phyloP scores from a whole-genome alignment of 2,329 filamentous ascomycete genomes.

The Teratosphaeriaceae sp. region DNA sequence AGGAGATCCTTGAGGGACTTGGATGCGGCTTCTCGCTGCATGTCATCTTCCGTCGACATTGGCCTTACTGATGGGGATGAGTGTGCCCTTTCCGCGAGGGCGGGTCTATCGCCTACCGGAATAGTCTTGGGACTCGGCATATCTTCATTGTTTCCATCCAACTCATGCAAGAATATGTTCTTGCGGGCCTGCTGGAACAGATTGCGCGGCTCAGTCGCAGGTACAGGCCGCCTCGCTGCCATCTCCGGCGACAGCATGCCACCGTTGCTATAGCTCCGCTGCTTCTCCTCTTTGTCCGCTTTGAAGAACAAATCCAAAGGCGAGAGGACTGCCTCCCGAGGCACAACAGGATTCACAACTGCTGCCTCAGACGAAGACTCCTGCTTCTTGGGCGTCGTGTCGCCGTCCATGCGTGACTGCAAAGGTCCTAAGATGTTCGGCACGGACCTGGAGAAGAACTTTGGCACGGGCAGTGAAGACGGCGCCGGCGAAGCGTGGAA shows the following conservation, averaged over 20 bases:
- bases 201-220: conserved; percentile 20
- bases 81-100: conserved; percentile 25
- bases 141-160: conserved; percentile 47
- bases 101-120: conserved; percentile 16
- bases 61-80: conserved; percentile 17
- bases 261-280: conserved; percentile 53
- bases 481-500: conserved; percentile 94
- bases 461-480: conserved; percentile 82
- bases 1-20: conserved; percentile 41
- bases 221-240: conserved; percentile 23
- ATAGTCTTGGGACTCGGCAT: conserved; percentile 19
- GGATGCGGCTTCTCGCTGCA: conserved; percentile 45
- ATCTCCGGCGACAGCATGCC: conserved; percentile 49
- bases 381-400: conserved; percentile 36
- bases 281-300: conserved; percentile 75
- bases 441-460: conserved; percentile 72
- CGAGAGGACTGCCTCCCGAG: conserved; percentile 51
- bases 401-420: conserved; percentile 39
- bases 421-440: conserved; percentile 53
- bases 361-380: conserved; percentile 47
- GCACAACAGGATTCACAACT: conserved; percentile 33
- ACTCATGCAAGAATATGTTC: conserved; percentile 62
- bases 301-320: conserved; percentile 88
- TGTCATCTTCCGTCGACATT: conserved; percentile 21
- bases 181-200: conserved; percentile 32